These are phyloP conservation scores for Straminergon stramineum DNA, from an alignment of 225 moss, liverwort and hornwort species.

Conservation along the genomic window DNA sequence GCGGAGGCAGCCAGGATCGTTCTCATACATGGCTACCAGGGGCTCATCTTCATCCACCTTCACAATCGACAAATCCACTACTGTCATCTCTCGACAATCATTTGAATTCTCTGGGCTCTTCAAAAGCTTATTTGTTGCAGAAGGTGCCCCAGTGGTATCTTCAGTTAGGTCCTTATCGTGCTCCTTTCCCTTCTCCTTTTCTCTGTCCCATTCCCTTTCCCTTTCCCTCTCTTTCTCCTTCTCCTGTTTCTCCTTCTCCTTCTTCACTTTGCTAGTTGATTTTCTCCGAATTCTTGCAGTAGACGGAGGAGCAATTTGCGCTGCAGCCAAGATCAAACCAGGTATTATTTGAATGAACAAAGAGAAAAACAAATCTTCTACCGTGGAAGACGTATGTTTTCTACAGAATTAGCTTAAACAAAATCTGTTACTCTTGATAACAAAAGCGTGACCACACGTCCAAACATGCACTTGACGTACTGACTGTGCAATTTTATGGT, in stretches of 20 bases:
- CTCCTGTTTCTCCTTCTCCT: slow-evolving; percentile 2
- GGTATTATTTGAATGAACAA: not conserved
- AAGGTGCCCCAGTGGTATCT: not conserved
- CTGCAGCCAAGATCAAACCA: slow-evolving; percentile 18
- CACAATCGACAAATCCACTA: slow-evolving; percentile 32
- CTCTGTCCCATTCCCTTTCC: not conserved
- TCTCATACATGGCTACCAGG: slow-evolving; percentile 21
- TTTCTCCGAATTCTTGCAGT: slow-evolving; percentile 56
- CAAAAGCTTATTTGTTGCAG: not conserved
- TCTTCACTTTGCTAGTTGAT: slow-evolving; percentile 25
- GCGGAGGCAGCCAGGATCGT: not conserved
- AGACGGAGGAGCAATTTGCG: slow-evolving; percentile 32
- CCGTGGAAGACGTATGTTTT: not conserved
- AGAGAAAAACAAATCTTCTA: not conserved
- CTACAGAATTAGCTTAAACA: not conserved
- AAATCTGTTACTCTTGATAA: not conserved
- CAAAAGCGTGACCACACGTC: not conserved
- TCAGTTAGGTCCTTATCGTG: not conserved
- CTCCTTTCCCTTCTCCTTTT: not conserved
- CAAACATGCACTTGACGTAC: not conserved
- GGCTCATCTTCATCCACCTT: slow-evolving; percentile 45
- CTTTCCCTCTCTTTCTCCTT: not conserved
- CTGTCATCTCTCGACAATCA: slow-evolving; percentile 14
- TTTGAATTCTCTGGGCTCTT: slow-evolving; percentile 1
- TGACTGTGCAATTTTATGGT: not conserved